Evolutionary conservation across 805 yeast species (phyloP).

Genomic region (Priceomyces fermenticarens): DNA sequence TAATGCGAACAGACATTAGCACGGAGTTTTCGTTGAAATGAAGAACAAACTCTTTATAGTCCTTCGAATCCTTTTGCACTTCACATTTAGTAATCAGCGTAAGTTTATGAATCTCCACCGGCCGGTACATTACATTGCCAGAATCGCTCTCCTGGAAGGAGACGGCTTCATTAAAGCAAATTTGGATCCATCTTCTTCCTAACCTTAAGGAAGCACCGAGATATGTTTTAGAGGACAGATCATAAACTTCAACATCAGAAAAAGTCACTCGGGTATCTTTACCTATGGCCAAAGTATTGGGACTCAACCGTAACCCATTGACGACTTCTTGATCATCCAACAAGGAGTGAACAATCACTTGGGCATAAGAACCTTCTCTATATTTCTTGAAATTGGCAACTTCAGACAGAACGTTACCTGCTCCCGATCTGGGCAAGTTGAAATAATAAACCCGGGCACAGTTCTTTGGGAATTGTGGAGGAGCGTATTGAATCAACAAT

Average conservation of each 20-base stretch:
- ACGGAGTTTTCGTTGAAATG: conserved; percentile 23
- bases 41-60: conserved; percentile 34
- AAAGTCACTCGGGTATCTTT: conserved; percentile 37
- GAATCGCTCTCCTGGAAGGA: conserved; percentile 16
- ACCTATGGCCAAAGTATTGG: conserved; percentile 30
- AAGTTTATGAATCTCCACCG: conserved; percentile 33
- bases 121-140: conserved; percentile 26
- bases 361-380: conserved; percentile 13
- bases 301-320: conserved; percentile 33
- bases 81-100: conserved; percentile 38
- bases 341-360: conserved; percentile 30
- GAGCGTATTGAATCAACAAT: conserved; percentile 44
- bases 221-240: conserved; percentile 45
- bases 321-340: conserved; percentile 32
- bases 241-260: conserved; percentile 43
- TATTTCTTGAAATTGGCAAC: conserved; percentile 18
- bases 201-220: conserved; percentile 62
- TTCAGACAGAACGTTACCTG: conserved; percentile 17
- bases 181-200: conserved; percentile 67
- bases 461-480: conserved; percentile 49
- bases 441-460: conserved; percentile 53
- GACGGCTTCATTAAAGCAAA: conserved; percentile 30
- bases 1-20: conserved; percentile 14
- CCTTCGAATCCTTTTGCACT: conserved; percentile 21
- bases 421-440: conserved; percentile 39